A percentile compares a stretch with the other conserved stretches of the same genome.
Evolutionary conservation across 73 alveolate genomes (phyloP).

Genomic region (Paramecium caudatum): DNA sequence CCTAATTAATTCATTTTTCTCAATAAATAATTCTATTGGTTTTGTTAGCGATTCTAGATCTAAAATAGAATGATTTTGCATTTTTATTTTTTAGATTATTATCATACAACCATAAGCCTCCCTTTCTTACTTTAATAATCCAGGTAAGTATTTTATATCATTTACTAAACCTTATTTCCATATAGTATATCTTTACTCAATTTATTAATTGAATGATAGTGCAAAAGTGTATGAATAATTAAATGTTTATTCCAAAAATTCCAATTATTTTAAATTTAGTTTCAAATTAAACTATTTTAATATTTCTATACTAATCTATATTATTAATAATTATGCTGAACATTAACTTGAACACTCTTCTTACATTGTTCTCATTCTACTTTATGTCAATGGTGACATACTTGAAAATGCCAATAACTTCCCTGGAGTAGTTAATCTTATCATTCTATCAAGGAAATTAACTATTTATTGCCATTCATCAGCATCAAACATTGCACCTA

Average conservation of each 20-base stretch:
- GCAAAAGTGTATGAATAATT: conserved; percentile 68
- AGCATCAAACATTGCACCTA: conserved; percentile 58
- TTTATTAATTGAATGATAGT: conserved; percentile 56
- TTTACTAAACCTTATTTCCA: conserved; percentile 69
- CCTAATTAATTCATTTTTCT: neutral
- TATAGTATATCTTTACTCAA: conserved; percentile 59
- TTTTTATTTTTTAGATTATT: conserved; percentile 44
- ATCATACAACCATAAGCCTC: conserved; percentile 73
- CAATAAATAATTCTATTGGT: neutral
- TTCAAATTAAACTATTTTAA: conserved; percentile 26
- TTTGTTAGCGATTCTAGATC: neutral
- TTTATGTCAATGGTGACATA: neutral
- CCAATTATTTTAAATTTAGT: conserved; percentile 46
- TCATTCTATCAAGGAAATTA: conserved; percentile 64
- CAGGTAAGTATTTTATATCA: conserved; percentile 68
- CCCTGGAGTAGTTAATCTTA: conserved; percentile 71
- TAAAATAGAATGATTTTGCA: neutral
- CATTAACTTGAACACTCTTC: conserved; percentile 70
- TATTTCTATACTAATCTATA: conserved; percentile 53
- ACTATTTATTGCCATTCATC: conserved; percentile 76
- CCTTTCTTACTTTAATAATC: conserved; percentile 71
- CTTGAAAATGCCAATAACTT: neutral
- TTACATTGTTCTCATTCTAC: conserved; percentile 44
- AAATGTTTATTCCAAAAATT: conserved; percentile 5
- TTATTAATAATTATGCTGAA: conserved; percentile 46